A percentile compares a stretch with the other conserved stretches of the same genome.
phyloP scores from a whole-genome alignment of 768 basidiomycete species.

The Sistotremastrum suecicum region DNA sequence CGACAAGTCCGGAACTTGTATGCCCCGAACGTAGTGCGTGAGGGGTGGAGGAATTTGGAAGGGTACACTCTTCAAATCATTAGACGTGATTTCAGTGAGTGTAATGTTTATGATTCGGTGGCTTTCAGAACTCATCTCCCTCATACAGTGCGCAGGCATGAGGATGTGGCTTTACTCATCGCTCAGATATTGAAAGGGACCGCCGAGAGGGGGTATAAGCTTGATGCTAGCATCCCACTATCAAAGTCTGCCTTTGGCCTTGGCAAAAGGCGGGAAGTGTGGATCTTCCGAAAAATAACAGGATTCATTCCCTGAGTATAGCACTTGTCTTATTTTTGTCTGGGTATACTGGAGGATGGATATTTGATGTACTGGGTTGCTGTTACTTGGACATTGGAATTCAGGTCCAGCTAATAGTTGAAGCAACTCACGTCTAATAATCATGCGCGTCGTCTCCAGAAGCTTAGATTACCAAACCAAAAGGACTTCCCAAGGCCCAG shows the following conservation, averaged over 20 bases:
- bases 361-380: no score
- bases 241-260: conserved; percentile 25
- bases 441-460: no score
- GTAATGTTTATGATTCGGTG: not conserved
- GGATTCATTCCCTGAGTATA: not conserved
- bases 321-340: no score
- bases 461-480: no score
- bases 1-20: conserved; percentile 25
- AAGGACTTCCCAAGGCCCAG: no score
- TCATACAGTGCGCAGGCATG: not conserved
- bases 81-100: conserved; percentile 9
- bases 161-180: conserved; percentile 21
- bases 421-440: no score
- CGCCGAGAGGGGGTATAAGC: conserved; percentile 38
- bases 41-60: conserved; percentile 33
- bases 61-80: conserved; percentile 44
- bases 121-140: not conserved
- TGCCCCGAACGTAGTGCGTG: conserved; percentile 26
- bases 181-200: conserved; percentile 52
- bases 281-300: conserved; percentile 42
- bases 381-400: no score
- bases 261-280: conserved; percentile 37
- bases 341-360: no score
- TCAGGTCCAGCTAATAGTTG: no score
- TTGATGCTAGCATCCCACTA: conserved; percentile 57